phyloP scores from a whole-genome alignment of 1,284 basidiomycete genomes.

The Ceratobasidium sp. region DNA sequence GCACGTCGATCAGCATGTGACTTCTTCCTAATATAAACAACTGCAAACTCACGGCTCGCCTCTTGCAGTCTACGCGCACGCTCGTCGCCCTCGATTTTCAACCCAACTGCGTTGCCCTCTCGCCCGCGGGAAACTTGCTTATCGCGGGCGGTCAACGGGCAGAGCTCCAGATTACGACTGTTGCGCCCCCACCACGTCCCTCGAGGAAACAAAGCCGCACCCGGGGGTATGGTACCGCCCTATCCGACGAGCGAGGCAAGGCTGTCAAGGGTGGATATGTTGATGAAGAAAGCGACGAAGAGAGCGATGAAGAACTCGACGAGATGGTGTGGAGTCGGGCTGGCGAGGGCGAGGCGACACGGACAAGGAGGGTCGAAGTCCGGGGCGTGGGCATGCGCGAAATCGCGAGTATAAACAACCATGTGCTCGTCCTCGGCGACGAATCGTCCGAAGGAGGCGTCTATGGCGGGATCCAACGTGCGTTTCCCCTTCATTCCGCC shows the following conservation, averaged over 20 bases:
- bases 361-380: conserved; percentile 22
- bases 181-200: conserved; percentile 45
- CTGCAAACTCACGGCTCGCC: conserved; percentile 23
- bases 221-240: conserved; percentile 22
- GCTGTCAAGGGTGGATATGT: conserved; percentile 10
- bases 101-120: conserved; percentile 49
- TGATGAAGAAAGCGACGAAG: conserved; percentile 22
- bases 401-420: conserved; percentile 36
- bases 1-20: conserved; percentile 30
- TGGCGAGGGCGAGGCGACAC: conserved; percentile 12
- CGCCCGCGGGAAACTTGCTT: conserved; percentile 27
- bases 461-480: conserved; percentile 18
- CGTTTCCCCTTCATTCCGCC: neutral
- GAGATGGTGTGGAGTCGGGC: conserved; percentile 34
- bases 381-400: conserved; percentile 6
- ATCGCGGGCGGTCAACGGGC: conserved; percentile 48
- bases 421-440: conserved; percentile 37
- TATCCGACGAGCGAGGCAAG: conserved; percentile 41
- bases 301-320: conserved; percentile 19
- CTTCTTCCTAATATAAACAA: conserved; percentile 17
- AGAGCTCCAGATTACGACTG: conserved; percentile 47
- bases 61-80: conserved; percentile 36
- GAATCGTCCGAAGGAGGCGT: conserved; percentile 25
- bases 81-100: conserved; percentile 48
- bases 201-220: conserved; percentile 12